Evolutionary conservation across 2,329 filamentous ascomycete species (phyloP), one percentile per base, ranked within the genome.

Genomic region (Scopulariopsis brevicaulis): DNA sequence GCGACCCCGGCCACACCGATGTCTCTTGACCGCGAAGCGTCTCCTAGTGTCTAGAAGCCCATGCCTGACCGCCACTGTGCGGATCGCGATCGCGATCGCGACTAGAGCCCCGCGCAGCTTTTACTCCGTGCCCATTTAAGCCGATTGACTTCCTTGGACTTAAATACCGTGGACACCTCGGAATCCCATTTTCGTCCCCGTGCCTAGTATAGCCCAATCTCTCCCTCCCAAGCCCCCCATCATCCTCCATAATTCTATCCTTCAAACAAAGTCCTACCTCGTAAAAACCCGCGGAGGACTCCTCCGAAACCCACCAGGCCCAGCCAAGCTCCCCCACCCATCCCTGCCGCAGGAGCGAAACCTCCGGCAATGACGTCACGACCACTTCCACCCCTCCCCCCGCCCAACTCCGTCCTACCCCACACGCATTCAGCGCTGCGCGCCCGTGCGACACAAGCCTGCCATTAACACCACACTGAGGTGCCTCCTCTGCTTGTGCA

Each of bases 361-460:
- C 25, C 55, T 56, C 55, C 46, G 55, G 22, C 18, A 4, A 51
- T 56, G 55, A 56, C 55, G 55, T 56, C 55, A 56, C 28, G 14
- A 20, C n/a, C 35, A 40, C 53, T 11, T 32, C 2, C 40, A 34
- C 12, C 22, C 55, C 55, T n/a, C 28, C 24, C 55, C 25, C 34
- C 32, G 34, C 53, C 4, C 32, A 18, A 20, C 51, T 53, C n/a
- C 18, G n/a, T 24, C 43, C 55, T 24, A 56, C 18, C 24, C 12
- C 20, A 32, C 54, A 40, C 12, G 4, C 25, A 55, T 20, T 7
- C 5, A n/a, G 18, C 52, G 25, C 24, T 51, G 37, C 4, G 37
- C 46, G 15, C 14, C 6, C 15, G 40, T 46, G 40, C 40, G 40
- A 46, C 40, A 14, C 15, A 46, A 46, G 40, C 40, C 15, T 6